These are phyloP conservation scores for Xenoacremonium recifei DNA, from an alignment of 2,329 filamentous ascomycete genomes.

Conservation along the genomic window DNA sequence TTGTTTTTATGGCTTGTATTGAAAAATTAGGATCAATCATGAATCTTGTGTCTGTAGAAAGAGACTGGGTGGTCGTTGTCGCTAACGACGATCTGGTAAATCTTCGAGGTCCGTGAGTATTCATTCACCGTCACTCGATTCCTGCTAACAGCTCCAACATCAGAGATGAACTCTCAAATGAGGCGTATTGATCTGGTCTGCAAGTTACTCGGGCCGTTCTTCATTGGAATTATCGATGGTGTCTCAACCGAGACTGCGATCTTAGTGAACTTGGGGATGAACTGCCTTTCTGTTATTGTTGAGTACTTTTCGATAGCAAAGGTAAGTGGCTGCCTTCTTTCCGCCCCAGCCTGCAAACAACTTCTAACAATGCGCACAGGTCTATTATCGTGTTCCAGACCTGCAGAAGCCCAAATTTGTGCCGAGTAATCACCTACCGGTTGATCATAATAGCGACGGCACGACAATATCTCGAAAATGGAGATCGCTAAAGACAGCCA, in stretches of 20 bases:
- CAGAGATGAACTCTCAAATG: conserved; percentile 56
- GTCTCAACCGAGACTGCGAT: conserved; percentile 49
- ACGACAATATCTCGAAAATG: background rate
- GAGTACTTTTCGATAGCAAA: conserved; percentile 52
- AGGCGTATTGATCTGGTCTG: conserved; percentile 61
- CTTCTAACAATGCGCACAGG: conserved; percentile 14
- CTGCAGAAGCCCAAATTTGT: conserved; percentile 22
- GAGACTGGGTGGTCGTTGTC: conserved; percentile 59
- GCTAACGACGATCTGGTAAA: conserved; percentile 17
- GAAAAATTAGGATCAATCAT: conserved; percentile 66
- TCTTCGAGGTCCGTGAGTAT: conserved; percentile 13
- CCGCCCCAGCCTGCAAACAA: background rate
- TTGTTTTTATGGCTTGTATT: conserved; percentile 58
- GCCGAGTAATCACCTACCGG: conserved; percentile 3
- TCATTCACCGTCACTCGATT: background rate
- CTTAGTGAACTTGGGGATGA: conserved; percentile 47
- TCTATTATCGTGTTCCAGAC: conserved; percentile 26
- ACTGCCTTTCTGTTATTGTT: conserved; percentile 43
- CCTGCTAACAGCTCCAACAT: background rate
- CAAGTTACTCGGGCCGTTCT: conserved; percentile 56
- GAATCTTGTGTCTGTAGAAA: conserved; percentile 68
- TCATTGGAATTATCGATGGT: conserved; percentile 51
- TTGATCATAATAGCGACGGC: conserved; percentile 1
- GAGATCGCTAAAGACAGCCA: conserved; percentile 2
- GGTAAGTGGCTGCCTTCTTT: conserved; percentile 4